phyloP scores from a whole-genome alignment of 176 grass and related monocot species.

The Luzula sylvatica region DNA sequence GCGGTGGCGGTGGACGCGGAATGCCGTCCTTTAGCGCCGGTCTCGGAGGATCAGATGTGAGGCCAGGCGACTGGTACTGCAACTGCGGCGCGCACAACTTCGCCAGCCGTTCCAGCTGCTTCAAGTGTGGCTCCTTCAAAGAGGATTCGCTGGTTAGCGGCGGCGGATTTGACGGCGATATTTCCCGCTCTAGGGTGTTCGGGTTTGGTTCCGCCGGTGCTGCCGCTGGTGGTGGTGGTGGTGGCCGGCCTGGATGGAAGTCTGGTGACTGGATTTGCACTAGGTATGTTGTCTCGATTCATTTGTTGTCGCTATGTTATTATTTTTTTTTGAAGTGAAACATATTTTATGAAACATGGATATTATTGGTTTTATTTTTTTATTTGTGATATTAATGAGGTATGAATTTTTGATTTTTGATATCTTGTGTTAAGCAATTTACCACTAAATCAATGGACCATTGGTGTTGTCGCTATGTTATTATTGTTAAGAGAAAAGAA shows the following conservation, averaged over 20 bases:
- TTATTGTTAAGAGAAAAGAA: not conserved
- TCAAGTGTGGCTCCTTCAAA: constrained; percentile 77
- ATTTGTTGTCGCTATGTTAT: no score
- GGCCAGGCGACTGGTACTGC: constrained; percentile 96
- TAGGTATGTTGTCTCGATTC: no score
- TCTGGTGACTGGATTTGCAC: constrained; percentile 97
- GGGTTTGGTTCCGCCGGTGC: constrained; percentile 38
- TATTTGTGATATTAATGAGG: no score
- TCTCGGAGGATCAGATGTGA: constrained; percentile 69
- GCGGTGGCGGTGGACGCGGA: constrained; percentile 36
- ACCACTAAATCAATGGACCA: no score
- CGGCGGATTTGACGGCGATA: constrained; percentile 53
- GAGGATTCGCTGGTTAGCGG: constrained; percentile 58
- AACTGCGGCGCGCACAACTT: constrained; percentile 85
- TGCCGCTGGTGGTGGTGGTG: constrained; percentile 18
- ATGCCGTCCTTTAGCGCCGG: constrained; percentile 53
- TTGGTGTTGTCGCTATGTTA: no score
- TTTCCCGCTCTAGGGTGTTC: constrained; percentile 52
- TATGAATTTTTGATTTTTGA: no score
- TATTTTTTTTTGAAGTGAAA: no score
- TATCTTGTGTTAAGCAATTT: no score
- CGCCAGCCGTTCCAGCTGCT: constrained; percentile 92
- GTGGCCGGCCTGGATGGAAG: constrained; percentile 70
- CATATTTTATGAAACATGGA: no score
- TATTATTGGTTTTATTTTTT: no score